Evolutionary conservation across 2,329 filamentous ascomycete genomes (phyloP), one percentile per base, ranked within the genome.

Genomic region (Tolypocladium sp.): DNA sequence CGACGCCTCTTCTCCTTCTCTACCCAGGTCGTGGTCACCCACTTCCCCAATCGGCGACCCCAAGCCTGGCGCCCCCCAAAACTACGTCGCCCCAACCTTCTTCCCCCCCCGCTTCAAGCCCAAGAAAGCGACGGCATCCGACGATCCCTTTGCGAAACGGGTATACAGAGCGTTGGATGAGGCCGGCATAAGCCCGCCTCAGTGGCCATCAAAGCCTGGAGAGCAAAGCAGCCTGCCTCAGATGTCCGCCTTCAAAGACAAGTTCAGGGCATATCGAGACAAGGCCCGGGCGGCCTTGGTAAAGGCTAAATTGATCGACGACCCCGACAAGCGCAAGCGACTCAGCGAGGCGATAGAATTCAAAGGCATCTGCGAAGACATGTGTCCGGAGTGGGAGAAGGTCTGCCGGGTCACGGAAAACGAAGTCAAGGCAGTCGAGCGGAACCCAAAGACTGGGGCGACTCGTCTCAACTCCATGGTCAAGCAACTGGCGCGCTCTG

Each of bases 361-460:
- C 67, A 85, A 85, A 67, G 86, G 86, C 17, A 86, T 85, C 53
- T 88, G 85, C 65, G 83, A 88, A 65, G 82, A 86, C 33, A 88
- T 88, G 85, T 89, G 86, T 61, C 86, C 86, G 6, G 82, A 87
- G 62, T 87, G 82, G 69, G 86, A 89, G 68, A 82, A 82, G 68
- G 79, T 86, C 40, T 82, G 78, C 56, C 79, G 85, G 61, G 87
- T 88, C 59, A 81, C 80, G 55, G 83, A 88, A 67, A 75, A 78
- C 64, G 82, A 87, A 61, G 78, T 86, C 27, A 79, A 82, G 63
- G 72, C 72, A 8, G 75, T 81, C 8, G 85, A 88, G 66, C 85
- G 82, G 65, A 75, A 77, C 58, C 63, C 71, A 1, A 64, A 66
- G 38, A 79, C 75, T 1, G 69, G 71, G 25, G 77, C 80, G 65